Percentiles rank a stretch among this genome's conserved stretches.
Evolutionary conservation across 129 eudicot species (phyloP).

Genomic region (Heracleum sosnowskyi): DNA sequence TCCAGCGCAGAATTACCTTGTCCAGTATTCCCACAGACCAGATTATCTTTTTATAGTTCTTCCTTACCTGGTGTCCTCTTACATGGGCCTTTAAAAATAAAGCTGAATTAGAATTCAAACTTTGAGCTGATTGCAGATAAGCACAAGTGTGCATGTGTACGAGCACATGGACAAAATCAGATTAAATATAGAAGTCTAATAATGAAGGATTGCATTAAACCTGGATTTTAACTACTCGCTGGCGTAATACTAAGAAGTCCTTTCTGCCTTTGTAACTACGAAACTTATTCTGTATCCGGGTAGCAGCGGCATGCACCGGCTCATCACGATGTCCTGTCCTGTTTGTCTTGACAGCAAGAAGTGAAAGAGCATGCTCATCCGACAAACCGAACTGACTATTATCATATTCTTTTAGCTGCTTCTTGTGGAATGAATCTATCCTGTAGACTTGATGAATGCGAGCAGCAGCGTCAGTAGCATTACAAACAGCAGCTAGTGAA

Average conservation of each 20-base stretch:
- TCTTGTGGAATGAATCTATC: conserved; percentile 85
- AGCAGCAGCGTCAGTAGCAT: conserved; percentile 96
- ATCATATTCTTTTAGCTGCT: conserved; percentile 60
- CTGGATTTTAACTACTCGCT: conserved; percentile 90
- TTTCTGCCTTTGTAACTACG: conserved; percentile 85
- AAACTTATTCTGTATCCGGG: conserved; percentile 76
- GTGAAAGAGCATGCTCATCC: conserved; percentile 74
- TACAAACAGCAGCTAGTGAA: conserved; percentile 89
- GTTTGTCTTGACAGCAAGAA: conserved; percentile 54
- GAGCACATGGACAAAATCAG: background rate
- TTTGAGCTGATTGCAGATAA: background rate
- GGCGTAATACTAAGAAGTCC: conserved; percentile 71
- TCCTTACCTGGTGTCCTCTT: conserved; percentile 97
- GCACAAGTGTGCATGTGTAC: background rate
- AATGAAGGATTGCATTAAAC: conserved; percentile 22
- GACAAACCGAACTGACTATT: conserved; percentile 49
- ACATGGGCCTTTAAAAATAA: conserved; percentile 65
- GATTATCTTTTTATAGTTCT: conserved; percentile 67
- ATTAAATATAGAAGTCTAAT: background rate
- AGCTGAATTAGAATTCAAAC: conserved; percentile 1
- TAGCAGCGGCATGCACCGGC: conserved; percentile 81
- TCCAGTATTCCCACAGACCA: conserved; percentile 98
- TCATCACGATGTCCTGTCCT: conserved; percentile 56
- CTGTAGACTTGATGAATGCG: conserved; percentile 89
- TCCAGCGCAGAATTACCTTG: conserved; percentile 90